Percentiles rank a stretch among this genome's conserved stretches.
Evolutionary conservation across 192 early-diverging fungal species (phyloP).

Genomic region (Piromyces finnis): DNA sequence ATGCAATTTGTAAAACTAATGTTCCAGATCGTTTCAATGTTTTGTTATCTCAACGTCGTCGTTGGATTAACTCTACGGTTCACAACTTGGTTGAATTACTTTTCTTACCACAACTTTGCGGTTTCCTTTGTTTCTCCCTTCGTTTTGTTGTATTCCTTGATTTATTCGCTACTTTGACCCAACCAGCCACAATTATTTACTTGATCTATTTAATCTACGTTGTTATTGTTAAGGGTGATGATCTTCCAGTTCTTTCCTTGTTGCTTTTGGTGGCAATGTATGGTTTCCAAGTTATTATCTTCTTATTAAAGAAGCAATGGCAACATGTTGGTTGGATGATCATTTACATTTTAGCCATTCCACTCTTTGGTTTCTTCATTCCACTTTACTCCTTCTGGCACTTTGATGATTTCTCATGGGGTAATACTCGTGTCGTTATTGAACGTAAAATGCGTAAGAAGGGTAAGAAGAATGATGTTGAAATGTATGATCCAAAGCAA

Average conservation of each 20-base stretch:
- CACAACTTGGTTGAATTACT: slow-evolving; percentile 95
- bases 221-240: slow-evolving; percentile 29
- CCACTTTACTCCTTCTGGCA: slow-evolving; percentile 89
- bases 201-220: slow-evolving; percentile 66
- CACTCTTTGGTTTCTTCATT: slow-evolving; percentile 53
- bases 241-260: slow-evolving; percentile 58
- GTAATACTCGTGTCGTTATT: slow-evolving; percentile 80
- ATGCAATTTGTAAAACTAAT: slow-evolving; percentile 82
- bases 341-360: slow-evolving; percentile 77
- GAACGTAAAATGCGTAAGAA: slow-evolving; percentile 42
- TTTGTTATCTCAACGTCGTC: slow-evolving; percentile 89
- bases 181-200: slow-evolving; percentile 81
- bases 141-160: slow-evolving; percentile 90
- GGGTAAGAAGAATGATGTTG: slow-evolving; percentile 41
- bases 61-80: slow-evolving; percentile 99
- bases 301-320: slow-evolving; percentile 71
- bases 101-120: slow-evolving; percentile 84
- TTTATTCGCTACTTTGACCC: slow-evolving; percentile 76
- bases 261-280: slow-evolving; percentile 75
- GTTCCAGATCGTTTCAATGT: slow-evolving; percentile 88
- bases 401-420: slow-evolving; percentile 99
- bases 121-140: slow-evolving; percentile 95
- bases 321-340: slow-evolving; percentile 82
- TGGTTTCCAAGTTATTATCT: slow-evolving; percentile 74
- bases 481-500: slow-evolving; percentile 10